Evolutionary conservation across 1,139 yeast genomes (phyloP).

Genomic region (Magnusiomyces suaveolens): DNA sequence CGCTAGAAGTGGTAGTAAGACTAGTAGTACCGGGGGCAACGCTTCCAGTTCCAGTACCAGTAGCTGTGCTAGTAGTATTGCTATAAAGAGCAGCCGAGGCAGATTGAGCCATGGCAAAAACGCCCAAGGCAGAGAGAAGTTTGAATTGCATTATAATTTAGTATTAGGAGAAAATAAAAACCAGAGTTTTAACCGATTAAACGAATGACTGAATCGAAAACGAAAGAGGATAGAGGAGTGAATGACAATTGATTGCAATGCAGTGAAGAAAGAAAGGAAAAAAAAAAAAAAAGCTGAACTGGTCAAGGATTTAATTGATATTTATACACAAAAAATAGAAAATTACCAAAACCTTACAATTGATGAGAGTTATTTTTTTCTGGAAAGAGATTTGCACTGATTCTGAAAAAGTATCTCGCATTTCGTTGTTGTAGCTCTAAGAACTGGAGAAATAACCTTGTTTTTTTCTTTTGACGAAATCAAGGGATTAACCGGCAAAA

Average conservation of each 20-base stretch:
- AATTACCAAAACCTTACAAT: background rate
- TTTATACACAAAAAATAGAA: background rate
- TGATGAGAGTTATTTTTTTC: background rate
- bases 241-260: background rate
- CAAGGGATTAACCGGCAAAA: background rate
- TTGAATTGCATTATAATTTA: constrained; percentile 5
- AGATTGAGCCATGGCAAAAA: constrained; percentile 5
- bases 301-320: background rate
- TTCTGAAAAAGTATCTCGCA: background rate
- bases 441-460: background rate
- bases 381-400: background rate
- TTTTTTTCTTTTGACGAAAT: background rate
- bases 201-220: constrained; percentile 2
- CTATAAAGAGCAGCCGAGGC: background rate
- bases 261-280: background rate
- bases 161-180: background rate
- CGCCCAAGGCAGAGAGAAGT: constrained; percentile 3
- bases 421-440: background rate
- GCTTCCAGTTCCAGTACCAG: constrained; percentile 2
- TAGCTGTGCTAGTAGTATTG: constrained; percentile 4
- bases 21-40: constrained; percentile 8
- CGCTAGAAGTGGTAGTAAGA: constrained; percentile 3
- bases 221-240: background rate
- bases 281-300: background rate
- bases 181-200: background rate